Evolutionary conservation across 2,329 filamentous ascomycete species (phyloP), one percentile per base, ranked within the genome.

Genomic region (Didymellaceae sp.): DNA sequence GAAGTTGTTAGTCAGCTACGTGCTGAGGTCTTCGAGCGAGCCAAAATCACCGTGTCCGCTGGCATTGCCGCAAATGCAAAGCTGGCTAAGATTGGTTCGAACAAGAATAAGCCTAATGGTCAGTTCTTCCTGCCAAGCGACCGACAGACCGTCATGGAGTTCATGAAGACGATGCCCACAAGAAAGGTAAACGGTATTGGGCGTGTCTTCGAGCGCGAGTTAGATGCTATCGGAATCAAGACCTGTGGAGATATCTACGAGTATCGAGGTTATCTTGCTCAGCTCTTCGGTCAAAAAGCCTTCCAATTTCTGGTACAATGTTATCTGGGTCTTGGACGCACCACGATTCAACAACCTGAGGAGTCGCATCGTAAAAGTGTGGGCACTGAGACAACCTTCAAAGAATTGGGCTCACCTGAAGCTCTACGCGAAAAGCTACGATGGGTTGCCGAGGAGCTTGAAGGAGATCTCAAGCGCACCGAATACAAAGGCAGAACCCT

Each of bases 111-210:
- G 68, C 94, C 94, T 0, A 96, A 99, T 62, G 94, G 94, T 0
- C 94, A 97, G 67, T 97, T 88, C 62, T 75, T 83, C 8, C 77
- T 97, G 1, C 81, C 87, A 0, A 89, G 82, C 43, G 87, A 96
- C 31, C 82, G 92, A 8, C 75, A 77, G 20, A 81, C 84, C 1
- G 91, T 99, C 52, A 86, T 97, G 82, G 76, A 81, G 0, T 97
- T 97, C 67, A 96, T 97, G 88, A 81, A 82, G 9, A 82, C 87
- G 22, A 78, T 99, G 18, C 87, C 92, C 0, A 91, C 91, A 0
- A 83, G 94, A 25, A 97, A 97, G 68, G 89, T 97, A 33, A 97
- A 97, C 59, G 94, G 94, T 1, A 84, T 99, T n/a, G 94, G 94
- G 0, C 84, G 94, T 17, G 94, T 97, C 0, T 87, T 97, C 54